Evolutionary conservation across 192 early-diverging fungal genomes (phyloP), one percentile per base, ranked within the genome.

Genomic region (Martensiomyces pterosporus): DNA sequence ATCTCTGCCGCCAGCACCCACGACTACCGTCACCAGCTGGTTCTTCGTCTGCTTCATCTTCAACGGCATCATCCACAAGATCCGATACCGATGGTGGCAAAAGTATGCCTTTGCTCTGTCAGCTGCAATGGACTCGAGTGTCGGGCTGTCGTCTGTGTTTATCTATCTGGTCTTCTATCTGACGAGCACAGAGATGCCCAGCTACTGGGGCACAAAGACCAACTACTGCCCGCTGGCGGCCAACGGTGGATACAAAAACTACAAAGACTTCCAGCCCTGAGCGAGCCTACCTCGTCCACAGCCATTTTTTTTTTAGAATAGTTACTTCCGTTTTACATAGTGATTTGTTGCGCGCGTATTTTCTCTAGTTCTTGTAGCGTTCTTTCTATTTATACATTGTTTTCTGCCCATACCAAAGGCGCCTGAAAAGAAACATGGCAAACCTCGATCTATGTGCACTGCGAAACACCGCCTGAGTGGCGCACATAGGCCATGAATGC

Each of bases 41-140:
- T 67, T 65, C 24, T 33, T 57, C 17, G 25, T 77, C 22, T 69
- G 74, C 9, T 82, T 77, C 46, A 35, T 86, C 25, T 82, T 76
- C 49, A 66, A 81, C 55, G 81, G 65, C 39, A 57, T 47, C 24
- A 14, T 84, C 5, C 71, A 77, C 62, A 66, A 72, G 34, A 69
- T 79, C 49, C 51, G 55, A 45, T 62, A 75, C 29, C 35, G 55
- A 6, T 81, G 82, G 82, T 84, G 82, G 79, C 37, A 50, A 22
- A 79, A 79, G 53, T 87, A 85, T 66, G 84, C 81, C 65, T 87
- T 82, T 56, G 73, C 85, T n/a, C 61, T 83, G 16, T 82, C 79
- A 16, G 80, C 81, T 34, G 81, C 52, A 23, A 56, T 75, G 43
- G 84, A 85, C 57, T 64, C 66, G 16, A 84, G 84, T 18, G 60